Base-by-base conservation (phyloP, 352 stramenopile genomes). In the Pythium biforme region DNA sequence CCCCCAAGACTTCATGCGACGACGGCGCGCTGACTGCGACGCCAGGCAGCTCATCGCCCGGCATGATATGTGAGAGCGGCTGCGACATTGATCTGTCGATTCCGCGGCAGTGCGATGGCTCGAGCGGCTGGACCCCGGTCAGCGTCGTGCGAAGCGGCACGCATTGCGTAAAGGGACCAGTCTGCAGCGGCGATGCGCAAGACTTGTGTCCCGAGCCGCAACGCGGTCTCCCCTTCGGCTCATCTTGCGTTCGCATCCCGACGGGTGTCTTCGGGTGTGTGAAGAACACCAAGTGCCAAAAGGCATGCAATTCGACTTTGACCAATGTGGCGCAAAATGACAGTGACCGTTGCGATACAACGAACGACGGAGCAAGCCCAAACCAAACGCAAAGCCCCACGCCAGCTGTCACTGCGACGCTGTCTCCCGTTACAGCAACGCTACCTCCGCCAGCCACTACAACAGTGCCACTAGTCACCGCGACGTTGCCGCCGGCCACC, bases 211-310 rank as follows among this genome's bases (percentile, higher is more conserved):
- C 62, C 3, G 41, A 26, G 9, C 55, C 62, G 0, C 55, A 69
- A 50, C 55, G 12, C 10, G 62, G 62, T 2, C 51, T 69, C 19
- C 62, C 62, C 7, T 61, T 64, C 20, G 62, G 62, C 26, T 60
- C 62, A 25, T 62, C 48, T n/a, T 69, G 62, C 23, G 49, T 52
- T 7, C 52, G 43, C 3, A 55, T 69, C 9, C 23, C 55, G 3
- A 27, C 62, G 12, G 62, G 55, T 20, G 62, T 64, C 25, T 64
- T 62, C 31, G 62, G 62, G 19, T 69, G 62, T 39, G 62, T 68
- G 6, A 48, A 27, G 31, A 68, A 68, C 31, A 41, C 40, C 15
- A 37, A 56, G 20, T 68, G 60, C 43, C 33, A 58, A 19, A 53
- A 11, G 4, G n/a, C 7, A 12, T 68, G 60, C 46, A 22, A 8